Evolutionary conservation across 2,329 filamentous ascomycete genomes (phyloP).

Genomic region (Phaeophleospora eucalypticola): DNA sequence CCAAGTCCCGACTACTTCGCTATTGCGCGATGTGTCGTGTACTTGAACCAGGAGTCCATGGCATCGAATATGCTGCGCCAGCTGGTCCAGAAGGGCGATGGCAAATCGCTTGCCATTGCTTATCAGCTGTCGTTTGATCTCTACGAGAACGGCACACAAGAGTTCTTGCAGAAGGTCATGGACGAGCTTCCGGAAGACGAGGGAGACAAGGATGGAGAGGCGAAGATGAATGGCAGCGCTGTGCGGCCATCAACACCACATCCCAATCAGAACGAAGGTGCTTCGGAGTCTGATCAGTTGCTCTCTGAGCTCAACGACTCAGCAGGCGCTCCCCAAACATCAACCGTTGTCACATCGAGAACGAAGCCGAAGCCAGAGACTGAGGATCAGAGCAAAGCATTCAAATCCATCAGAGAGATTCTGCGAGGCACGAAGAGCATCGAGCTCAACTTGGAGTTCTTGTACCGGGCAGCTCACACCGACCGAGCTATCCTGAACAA

Average conservation of each 20-base stretch:
- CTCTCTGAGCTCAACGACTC: constrained; percentile 53
- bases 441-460: constrained; percentile 89
- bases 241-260: constrained; percentile 32
- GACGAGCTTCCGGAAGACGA: constrained; percentile 64
- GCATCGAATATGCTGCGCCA: constrained; percentile 80
- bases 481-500: constrained; percentile 93
- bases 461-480: constrained; percentile 86
- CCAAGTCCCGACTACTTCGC: constrained; percentile 94
- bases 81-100: constrained; percentile 74
- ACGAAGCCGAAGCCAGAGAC: constrained; percentile 42
- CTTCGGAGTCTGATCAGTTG: constrained; percentile 56
- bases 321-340: constrained; percentile 51
- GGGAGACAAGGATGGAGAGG: constrained; percentile 42
- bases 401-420: constrained; percentile 56
- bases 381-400: constrained; percentile 52
- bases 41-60: constrained; percentile 86
- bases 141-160: constrained; percentile 97
- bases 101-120: constrained; percentile 74
- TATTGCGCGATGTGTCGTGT: constrained; percentile 96
- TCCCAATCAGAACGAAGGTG: constrained; percentile 40
- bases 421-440: constrained; percentile 91
- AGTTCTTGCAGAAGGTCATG: constrained; percentile 88
- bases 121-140: constrained; percentile 98
- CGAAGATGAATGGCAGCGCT: constrained; percentile 37
- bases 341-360: constrained; percentile 45